Conservation (phyloP, 1,284 basidiomycete genomes). For the Singerocomus rubriflavus region DNA sequence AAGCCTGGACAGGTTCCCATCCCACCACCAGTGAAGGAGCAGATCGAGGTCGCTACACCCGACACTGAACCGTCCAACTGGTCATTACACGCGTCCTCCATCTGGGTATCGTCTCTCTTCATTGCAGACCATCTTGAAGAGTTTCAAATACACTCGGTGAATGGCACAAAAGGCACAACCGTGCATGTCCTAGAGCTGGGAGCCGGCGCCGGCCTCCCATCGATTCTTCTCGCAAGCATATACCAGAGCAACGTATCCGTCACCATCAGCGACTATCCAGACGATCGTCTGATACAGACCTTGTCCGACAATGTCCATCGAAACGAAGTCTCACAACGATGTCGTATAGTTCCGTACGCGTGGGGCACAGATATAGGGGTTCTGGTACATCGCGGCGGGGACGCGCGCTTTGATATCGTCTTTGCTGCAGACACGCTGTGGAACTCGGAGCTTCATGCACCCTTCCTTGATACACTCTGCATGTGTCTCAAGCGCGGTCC, state of each 20-base stretch:
- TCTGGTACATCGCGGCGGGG: conserved; percentile 18
- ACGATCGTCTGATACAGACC: conserved; percentile 55
- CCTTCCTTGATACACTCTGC: conserved; percentile 52
- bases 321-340: conserved; percentile 48
- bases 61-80: conserved; percentile 67
- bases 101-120: conserved; percentile 67
- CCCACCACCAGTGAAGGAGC: neutral
- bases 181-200: conserved; percentile 66
- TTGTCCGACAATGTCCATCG: conserved; percentile 53
- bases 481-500: conserved; percentile 42
- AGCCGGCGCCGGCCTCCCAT: conserved; percentile 68
- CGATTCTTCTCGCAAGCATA: conserved; percentile 57
- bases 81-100: conserved; percentile 69
- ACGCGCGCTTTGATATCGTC: conserved; percentile 54
- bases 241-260: conserved; percentile 41
- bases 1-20: conserved; percentile 7
- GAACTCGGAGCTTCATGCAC: conserved; percentile 57
- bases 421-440: conserved; percentile 74
- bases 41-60: conserved; percentile 49
- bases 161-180: neutral
- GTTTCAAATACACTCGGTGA: conserved; percentile 11
- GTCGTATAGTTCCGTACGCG: conserved; percentile 51
- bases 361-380: conserved; percentile 55
- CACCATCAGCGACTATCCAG: conserved; percentile 68
- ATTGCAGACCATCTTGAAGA: conserved; percentile 58